Evolutionary conservation across 2,329 filamentous ascomycete genomes (phyloP).

Genomic region (Zasmidium citrigriseum): DNA sequence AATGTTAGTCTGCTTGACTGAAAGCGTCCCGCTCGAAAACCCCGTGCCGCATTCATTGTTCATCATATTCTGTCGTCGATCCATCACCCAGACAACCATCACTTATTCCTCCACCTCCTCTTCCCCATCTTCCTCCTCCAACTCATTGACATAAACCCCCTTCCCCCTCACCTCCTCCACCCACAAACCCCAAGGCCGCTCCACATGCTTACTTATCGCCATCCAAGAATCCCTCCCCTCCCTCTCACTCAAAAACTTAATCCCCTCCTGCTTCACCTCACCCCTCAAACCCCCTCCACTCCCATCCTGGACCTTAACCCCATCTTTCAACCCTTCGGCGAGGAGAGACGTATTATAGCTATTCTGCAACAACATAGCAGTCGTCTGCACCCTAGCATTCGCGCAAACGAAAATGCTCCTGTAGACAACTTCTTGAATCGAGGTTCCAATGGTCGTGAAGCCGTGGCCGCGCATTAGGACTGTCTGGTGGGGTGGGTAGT

Average conservation of each 20-base stretch:
- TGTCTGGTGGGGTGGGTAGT: constrained; percentile 28
- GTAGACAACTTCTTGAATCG: constrained; percentile 48
- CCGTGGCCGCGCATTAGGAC: constrained; percentile 47
- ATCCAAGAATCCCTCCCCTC: constrained; percentile 46
- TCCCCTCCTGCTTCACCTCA: constrained; percentile 42
- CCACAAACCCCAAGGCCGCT: constrained; percentile 47
- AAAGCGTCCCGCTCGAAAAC: too few species aligned
- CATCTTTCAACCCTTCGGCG: constrained; percentile 37
- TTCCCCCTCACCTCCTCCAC: constrained; percentile 42
- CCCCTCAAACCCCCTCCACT: too few species aligned
- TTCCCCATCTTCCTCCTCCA: constrained; percentile 11
- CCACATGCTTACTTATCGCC: constrained; percentile 33
- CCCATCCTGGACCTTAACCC: constrained; percentile 36
- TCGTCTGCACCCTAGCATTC: constrained; percentile 44
- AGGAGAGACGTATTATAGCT: constrained; percentile 42
- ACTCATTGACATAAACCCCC: constrained; percentile 43
- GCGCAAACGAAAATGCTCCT: constrained; percentile 45
- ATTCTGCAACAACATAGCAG: constrained; percentile 39
- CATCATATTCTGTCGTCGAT: too few species aligned
- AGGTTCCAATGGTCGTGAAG: constrained; percentile 44
- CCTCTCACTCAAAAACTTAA: constrained; percentile 45
- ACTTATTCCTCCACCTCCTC: neutral
- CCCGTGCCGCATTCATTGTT: too few species aligned
- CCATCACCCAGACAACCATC: too few species aligned
- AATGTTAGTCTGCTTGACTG: too few species aligned